Evolutionary conservation across 805 yeast genomes (phyloP), one percentile per base, ranked within the genome.

Genomic region (Kluyveromyces aestuarii): DNA sequence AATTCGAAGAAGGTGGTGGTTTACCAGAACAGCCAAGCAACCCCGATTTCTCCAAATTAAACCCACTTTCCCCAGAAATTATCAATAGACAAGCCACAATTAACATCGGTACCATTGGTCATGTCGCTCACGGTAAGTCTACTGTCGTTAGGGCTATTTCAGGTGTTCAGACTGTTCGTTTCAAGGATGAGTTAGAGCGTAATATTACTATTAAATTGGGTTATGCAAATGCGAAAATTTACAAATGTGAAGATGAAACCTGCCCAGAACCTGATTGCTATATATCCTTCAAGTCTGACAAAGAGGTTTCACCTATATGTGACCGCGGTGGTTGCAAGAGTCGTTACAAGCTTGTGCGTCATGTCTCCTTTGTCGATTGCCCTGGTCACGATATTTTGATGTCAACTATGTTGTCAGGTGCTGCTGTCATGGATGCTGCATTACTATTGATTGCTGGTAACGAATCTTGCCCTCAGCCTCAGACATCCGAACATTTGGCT

Each of bases 341-440:
- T 48, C 86, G 96, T 66, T 90, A 89, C 72, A 79, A 80, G 61
- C 77, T 93, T 59, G 81, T 89, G 40, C 88, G 99, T 72, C 99
- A 93, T 68, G 99, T 93, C 47, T 88, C 96, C 10, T 95, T 95
- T 63, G 99, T 95, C 53, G 99, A 93, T 76, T 95, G 99, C 76
- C 99, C 99, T 52, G 99, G 99, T 70, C 99, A 93, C 86, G 99
- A 93, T 76, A 95, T 93, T 75, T 83, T 93, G 70, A 93, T 93
- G 99, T 89, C 97, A 79, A 93, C 99, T 57, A 93, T 93, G 99
- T 82, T 93, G 80, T 90, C 98, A 43, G 99, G 99, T 68, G 99
- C 99, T 37, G 99, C 99, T 16, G 99, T 93, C 56, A 93, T 93
- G 99, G 99, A 93, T 72, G 99, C 99, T 49, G 99, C 99, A 2